Percentiles rank a stretch among this genome's conserved stretches.
Evolutionary conservation across 768 basidiomycete genomes (phyloP).

Genomic region (Filobasidium wieringae): DNA sequence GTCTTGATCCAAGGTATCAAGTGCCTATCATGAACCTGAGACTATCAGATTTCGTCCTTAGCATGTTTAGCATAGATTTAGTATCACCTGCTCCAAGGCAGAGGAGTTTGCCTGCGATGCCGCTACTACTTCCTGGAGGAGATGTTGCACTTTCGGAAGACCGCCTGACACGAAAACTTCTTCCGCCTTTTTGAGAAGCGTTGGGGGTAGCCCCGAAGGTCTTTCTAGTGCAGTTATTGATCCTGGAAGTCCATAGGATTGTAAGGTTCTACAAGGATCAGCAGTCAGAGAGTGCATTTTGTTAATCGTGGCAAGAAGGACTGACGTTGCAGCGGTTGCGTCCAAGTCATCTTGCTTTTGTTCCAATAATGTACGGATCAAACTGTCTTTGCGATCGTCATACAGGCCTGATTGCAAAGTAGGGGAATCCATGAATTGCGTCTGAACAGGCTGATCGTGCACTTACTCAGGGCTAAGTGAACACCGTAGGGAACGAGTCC

Average conservation of each 20-base stretch:
- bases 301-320: conserved; percentile 6
- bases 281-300: neutral
- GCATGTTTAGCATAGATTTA: neutral
- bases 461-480: conserved; percentile 70
- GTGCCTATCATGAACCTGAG: conserved; percentile 47
- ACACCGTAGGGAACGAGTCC: conserved; percentile 78
- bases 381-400: conserved; percentile 61
- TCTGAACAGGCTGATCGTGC: too few relatives aligned
- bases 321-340: conserved; percentile 52
- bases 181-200: conserved; percentile 70
- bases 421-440: neutral
- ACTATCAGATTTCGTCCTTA: neutral
- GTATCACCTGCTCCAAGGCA: conserved; percentile 60
- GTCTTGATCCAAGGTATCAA: conserved; percentile 83
- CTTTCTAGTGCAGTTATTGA: conserved; percentile 77
- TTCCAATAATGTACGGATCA: conserved; percentile 57
- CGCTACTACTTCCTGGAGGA: conserved; percentile 59
- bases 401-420: conserved; percentile 48
- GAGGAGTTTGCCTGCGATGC: conserved; percentile 53
- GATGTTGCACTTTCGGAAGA: conserved; percentile 54
- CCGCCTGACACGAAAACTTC: conserved; percentile 73
- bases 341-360: conserved; percentile 55
- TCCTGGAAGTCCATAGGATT: conserved; percentile 65
- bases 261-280: conserved; percentile 47
- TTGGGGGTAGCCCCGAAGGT: conserved; percentile 77